Base-by-base conservation (phyloP, 805 yeast species). In the Metahyphopichia silvanorum region DNA sequence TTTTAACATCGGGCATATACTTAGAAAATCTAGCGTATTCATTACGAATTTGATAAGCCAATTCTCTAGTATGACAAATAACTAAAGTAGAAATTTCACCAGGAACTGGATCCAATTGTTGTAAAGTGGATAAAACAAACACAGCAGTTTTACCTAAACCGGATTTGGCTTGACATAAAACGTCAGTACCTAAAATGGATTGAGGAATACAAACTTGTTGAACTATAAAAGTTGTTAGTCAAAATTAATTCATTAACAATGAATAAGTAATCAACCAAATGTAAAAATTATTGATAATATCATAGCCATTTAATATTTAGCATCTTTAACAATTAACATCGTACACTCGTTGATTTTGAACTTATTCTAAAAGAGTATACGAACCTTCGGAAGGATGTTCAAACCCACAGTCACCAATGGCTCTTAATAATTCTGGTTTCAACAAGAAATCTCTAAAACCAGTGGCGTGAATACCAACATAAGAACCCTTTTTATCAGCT, bases 91-190 rank as follows among this genome's bases (percentile, higher is more conserved):
- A 79, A 44, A 93, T 84, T 66, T 91, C 98, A 55, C 98, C 98
- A 40, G 95, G 87, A 47, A 91, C 87, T 28, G 98, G 98, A 56
- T 93, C 98, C 55, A 91, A 75, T 70, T 91, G 97, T 69, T 91
- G 98, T 58, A 91, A 76, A 42, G 98, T 91, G 16, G 96, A 86
- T 53, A 91, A 75, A 39, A 91, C 98, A 52, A 91, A 91, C 36
- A 91, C 98, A 28, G 98, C 98, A 39, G 98, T 91, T 66, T 91
- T 91, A 81, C 98, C 98, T 49, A 93, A 76, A 84, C 98, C 98
- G 29, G 98, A 93, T 73, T 93, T 91, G 65, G 98, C 98, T 75
- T 91, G 98, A 72, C 98, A 93, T 48, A 91, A 70, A 38, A 91
- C 98, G 60, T 91, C 98, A 42, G 96, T 91, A 57, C 98, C 98